A percentile compares a stretch with the other conserved stretches of the same genome.
Evolutionary conservation across 352 stramenopile species (phyloP).

Genomic region (Thalassiosira mediterranea): DNA sequence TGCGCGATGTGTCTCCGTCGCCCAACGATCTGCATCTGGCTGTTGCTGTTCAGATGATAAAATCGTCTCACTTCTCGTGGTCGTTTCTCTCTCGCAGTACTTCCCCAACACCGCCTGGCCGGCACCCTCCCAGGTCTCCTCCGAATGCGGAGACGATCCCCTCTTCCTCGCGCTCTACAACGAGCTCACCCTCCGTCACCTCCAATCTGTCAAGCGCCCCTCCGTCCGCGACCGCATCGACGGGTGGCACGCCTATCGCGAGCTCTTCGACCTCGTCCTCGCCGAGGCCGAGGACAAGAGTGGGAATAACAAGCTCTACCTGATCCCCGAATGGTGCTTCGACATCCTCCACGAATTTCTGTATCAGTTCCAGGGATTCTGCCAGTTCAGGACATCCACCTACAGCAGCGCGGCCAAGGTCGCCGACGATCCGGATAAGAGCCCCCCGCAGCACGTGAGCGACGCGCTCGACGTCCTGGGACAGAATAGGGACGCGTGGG

Average conservation of each 20-base stretch:
- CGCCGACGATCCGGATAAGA: constrained; percentile 57
- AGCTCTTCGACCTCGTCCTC: constrained; percentile 93
- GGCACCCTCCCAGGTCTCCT: constrained; percentile 84
- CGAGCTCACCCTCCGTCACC: constrained; percentile 96
- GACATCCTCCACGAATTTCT: constrained; percentile 99
- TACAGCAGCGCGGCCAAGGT: constrained; percentile 63
- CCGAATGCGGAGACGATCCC: constrained; percentile 82
- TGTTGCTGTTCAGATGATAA: background rate
- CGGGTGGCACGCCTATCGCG: constrained; percentile 89
- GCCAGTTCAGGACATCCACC: constrained; percentile 91
- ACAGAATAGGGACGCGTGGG: constrained; percentile 92
- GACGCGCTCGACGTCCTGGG: constrained; percentile 61
- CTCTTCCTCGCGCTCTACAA: constrained; percentile 96
- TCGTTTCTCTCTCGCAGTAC: constrained; percentile 76
- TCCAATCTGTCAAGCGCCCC: constrained; percentile 93
- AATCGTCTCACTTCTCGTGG: constrained; percentile 13
- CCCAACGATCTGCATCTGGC: background rate
- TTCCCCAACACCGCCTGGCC: constrained; percentile 95
- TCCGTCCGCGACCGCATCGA: constrained; percentile 89
- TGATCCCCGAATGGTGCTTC: constrained; percentile 97
- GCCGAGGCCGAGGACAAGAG: constrained; percentile 72
- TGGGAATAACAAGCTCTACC: constrained; percentile 61
- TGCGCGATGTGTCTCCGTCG: background rate
- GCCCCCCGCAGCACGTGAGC: constrained; percentile 30
- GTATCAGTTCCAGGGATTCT: constrained; percentile 99